A percentile compares a stretch with the other conserved stretches of the same genome.
phyloP scores from a whole-genome alignment of 1,284 basidiomycete species.

The Ganoderma leucocontextum region DNA sequence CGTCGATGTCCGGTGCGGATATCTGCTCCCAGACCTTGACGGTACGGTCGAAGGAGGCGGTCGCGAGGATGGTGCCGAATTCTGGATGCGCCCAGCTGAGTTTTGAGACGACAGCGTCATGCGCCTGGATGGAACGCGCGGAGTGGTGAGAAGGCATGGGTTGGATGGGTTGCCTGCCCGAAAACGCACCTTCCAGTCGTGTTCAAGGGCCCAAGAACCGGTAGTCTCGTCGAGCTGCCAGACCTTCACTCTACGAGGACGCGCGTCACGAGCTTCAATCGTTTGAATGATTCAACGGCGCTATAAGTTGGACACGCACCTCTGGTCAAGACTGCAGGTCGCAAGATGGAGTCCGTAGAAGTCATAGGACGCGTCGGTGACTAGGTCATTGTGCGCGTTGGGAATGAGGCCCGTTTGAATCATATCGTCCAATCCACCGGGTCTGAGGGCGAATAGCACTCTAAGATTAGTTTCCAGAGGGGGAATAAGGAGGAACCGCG shows the following conservation, averaged over 20 bases:
- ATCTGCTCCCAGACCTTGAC: constrained; percentile 91
- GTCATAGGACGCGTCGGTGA: constrained; percentile 88
- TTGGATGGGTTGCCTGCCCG: neutral
- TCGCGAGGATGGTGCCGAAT: constrained; percentile 86
- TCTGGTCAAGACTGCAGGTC: constrained; percentile 81
- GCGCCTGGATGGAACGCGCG: constrained; percentile 62
- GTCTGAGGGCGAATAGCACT: too few relatives aligned
- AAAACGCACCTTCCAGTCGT: constrained; percentile 87
- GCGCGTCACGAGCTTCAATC: neutral
- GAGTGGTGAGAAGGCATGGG: neutral
- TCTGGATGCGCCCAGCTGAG: constrained; percentile 92
- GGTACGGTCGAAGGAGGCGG: constrained; percentile 86
- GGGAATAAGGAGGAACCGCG: neutral
- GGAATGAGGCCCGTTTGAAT: constrained; percentile 79
- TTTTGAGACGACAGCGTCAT: constrained; percentile 86
- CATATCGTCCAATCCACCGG: constrained; percentile 48
- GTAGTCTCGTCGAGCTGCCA: constrained; percentile 78
- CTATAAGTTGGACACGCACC: constrained; percentile 47
- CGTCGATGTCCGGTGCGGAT: constrained; percentile 47
- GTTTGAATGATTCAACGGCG: too few relatives aligned
- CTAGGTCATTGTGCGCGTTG: constrained; percentile 79
- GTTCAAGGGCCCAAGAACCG: constrained; percentile 78
- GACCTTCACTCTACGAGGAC: constrained; percentile 75
- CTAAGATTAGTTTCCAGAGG: neutral
- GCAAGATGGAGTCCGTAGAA: constrained; percentile 87